phyloP scores from a whole-genome alignment of 2,329 filamentous ascomycete species.

The Fusarium veterinarium region DNA sequence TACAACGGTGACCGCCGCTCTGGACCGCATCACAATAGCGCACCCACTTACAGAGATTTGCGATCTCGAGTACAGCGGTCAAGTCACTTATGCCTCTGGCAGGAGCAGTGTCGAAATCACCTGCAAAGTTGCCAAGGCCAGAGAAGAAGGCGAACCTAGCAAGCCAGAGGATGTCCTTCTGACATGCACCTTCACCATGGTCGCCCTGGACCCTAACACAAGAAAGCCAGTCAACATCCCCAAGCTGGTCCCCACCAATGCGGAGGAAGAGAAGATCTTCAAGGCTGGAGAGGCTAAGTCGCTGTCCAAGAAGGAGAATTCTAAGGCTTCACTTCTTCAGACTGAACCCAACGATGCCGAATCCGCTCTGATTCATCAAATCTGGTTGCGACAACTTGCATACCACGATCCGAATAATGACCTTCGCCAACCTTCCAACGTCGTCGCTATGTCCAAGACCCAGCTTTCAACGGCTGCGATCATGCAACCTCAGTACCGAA shows the following conservation, averaged over 20 bases:
- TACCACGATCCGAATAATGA: slow-evolving; percentile 46
- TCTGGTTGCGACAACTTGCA: slow-evolving; percentile 46
- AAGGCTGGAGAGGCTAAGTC: slow-evolving; percentile 45
- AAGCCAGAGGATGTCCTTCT: slow-evolving; percentile 58
- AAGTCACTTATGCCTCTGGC: slow-evolving; percentile 75
- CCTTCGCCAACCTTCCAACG: slow-evolving; percentile 43
- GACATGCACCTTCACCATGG: slow-evolving; percentile 54
- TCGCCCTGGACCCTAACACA: slow-evolving; percentile 44
- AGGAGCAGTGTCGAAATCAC: slow-evolving; percentile 80
- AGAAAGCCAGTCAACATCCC: slow-evolving; percentile 45
- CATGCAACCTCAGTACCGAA: slow-evolving; percentile 48
- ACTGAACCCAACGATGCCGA: slow-evolving; percentile 46
- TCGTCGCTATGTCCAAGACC: slow-evolving; percentile 45
- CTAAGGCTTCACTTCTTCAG: slow-evolving; percentile 42
- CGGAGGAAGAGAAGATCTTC: slow-evolving; percentile 45
- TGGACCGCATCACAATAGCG: slow-evolving; percentile 67
- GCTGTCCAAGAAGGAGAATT: slow-evolving; percentile 40
- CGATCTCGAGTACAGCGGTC: slow-evolving; percentile 76
- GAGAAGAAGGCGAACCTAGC: slow-evolving; percentile 65
- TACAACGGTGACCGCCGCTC: slow-evolving; percentile 61
- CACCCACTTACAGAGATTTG: slow-evolving; percentile 81
- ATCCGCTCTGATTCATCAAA: slow-evolving; percentile 46
- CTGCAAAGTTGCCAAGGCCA: slow-evolving; percentile 76
- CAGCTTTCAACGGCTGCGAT: slow-evolving; percentile 45
- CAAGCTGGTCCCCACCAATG: slow-evolving; percentile 39